Base-by-base conservation (phyloP, 176 grass and related monocot species). In the Puya raimondii region DNA sequence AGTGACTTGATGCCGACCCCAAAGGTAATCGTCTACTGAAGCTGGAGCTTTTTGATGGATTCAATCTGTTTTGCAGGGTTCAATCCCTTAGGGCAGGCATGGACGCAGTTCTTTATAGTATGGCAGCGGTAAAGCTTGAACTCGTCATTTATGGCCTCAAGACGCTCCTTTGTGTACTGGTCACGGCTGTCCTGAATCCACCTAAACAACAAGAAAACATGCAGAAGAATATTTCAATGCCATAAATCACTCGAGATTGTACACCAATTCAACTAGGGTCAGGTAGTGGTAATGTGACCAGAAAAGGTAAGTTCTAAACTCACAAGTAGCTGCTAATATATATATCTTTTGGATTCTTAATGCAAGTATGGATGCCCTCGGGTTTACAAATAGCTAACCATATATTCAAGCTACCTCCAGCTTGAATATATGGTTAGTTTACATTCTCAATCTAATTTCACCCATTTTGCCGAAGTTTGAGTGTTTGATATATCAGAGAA, bases 101-200 rank as follows among this genome's bases (percentile, higher is more conserved):
- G 94, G 0, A 63, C 57, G 70, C 94, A 99, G 78, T 99, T 99
- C 89, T 85, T 93, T 78, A 99, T 99, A 69, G 79, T 90, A 72
- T 99, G 94, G 70, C 94, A 99, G 25, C 94, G 86, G 23, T 99
- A 99, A 4, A 99, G 80, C 80, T 99, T 99, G 84, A 90, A 99
- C 84, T 99, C 94, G 9, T 99, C 94, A 18, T 99, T 93, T 79
- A 99, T 81, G 18, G 80, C 56, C 1, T 93, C 94, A 26, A 99
- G 77, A 13, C 94, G 84, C 82, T 99, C 94, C 77, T 85, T 87
- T 2, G 94, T 99, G 87, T 78, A 99, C 72, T 99, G 82, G 53
- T 99, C 94, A 77, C 94, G 89, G 78, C 94, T 99, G 56, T 99
- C 94, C 63, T 99, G 94, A 59, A 99, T 99, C 94, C 94, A 99